Evolutionary conservation across 352 stramenopile species (phyloP).

Genomic region (Phytophthora syringae): DNA sequence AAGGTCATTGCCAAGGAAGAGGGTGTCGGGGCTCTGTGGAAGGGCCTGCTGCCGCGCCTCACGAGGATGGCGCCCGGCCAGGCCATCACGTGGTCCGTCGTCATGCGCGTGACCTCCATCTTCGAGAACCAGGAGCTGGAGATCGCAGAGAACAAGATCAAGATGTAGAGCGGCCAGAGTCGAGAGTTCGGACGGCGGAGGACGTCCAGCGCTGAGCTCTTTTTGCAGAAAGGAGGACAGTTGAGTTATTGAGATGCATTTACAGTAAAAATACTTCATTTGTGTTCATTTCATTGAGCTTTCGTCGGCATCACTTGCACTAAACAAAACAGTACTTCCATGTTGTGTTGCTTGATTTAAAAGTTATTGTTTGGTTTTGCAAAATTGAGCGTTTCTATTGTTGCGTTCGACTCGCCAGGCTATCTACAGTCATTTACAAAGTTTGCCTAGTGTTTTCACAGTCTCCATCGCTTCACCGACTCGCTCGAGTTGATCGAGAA

Average conservation of each 20-base stretch:
- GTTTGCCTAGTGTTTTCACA: conserved; percentile 15
- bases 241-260: conserved; percentile 40
- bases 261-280: conserved; percentile 42
- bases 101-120: conserved; percentile 89
- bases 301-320: too few species aligned
- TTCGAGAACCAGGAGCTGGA: conserved; percentile 82
- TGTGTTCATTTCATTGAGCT: conserved; percentile 13
- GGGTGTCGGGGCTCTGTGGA: conserved; percentile 94
- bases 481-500: conserved; percentile 22
- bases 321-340: too few species aligned
- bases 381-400: conserved; percentile 36
- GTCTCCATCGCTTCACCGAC: conserved; percentile 28
- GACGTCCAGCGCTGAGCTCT: conserved; percentile 16
- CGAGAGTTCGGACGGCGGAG: conserved; percentile 1
- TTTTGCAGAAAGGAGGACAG: conserved; percentile 18
- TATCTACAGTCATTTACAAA: conserved; percentile 44
- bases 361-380: too few species aligned
- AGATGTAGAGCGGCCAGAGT: conserved; percentile 53
- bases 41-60: conserved; percentile 95
- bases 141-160: conserved; percentile 62
- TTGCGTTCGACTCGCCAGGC: conserved; percentile 19
- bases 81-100: conserved; percentile 96
- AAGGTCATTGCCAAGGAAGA: conserved; percentile 95
- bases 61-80: conserved; percentile 97
- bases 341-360: too few species aligned